Base-by-base conservation (phyloP, 805 yeast genomes). In the Vanderwaltozyma verrucispora region DNA sequence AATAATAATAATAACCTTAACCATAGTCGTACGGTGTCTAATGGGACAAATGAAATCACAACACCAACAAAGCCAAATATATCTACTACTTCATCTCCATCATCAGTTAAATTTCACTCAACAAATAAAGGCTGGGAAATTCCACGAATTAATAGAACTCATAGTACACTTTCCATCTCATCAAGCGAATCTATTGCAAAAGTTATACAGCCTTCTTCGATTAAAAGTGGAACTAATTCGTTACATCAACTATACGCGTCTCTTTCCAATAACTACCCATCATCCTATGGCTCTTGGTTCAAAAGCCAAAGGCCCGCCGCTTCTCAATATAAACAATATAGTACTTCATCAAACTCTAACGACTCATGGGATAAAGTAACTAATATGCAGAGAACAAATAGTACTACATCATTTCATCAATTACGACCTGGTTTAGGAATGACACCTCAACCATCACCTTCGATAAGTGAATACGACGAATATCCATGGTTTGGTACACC, bases 111-210 rank as follows among this genome's bases (percentile, higher is more conserved):
- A 31, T 26, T 46, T 20, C 41, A 42, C 7, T 38, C 50, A 8
- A 42, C 54, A 2, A 46, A 47, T 17, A 49, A 50, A 20, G 69
- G 68, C 1, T 65, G 69, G 69, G 68, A 64, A 33, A 65, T 65
- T 3, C 69, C 70, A 1, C 28, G 52, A 43, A 35, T 56, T 47
- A 29, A 52, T 45, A 34, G 53, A 39, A 39, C 56, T 40, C 28
- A 45, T 39, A 40, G 56, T 47, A 49, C 56, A 1, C 50, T 63
- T 1, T 56, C 60, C 2, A 31, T 56, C 1, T 57, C 62, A 14
- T 57, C 65, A 1, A 55, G 56, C 27, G 60, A 52, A 18, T 42
- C 48, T 18, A 38, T 35, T 29, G 54, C 53, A 2, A 54, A 51
- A 19, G 62, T 54, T 10, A 59, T 51, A 31, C 67, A 51, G 38